Evolutionary conservation across 768 basidiomycete genomes (phyloP), one percentile per base, ranked within the genome.

Genomic region (Phlebiopsis gigantea): DNA sequence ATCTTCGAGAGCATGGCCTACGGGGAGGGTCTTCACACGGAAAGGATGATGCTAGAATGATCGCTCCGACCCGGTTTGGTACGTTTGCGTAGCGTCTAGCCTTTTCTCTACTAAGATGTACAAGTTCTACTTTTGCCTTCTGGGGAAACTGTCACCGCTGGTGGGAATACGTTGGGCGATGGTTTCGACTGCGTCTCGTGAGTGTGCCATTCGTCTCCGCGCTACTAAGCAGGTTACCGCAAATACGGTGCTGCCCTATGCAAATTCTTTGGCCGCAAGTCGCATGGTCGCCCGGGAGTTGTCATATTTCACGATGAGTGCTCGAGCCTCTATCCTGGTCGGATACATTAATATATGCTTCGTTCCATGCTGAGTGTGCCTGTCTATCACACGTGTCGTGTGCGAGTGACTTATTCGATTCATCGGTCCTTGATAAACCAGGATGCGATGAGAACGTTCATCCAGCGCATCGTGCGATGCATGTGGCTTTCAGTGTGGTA

Each of bases 1-100:
- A 90, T 93, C 50, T 96, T 96, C 68, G 94, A 98, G 77, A 93
- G 92, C 65, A 88, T 92, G 83, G 90, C 93, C 25, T 94, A 91
- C 69, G 85, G 83, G 60, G 90, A 94, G 71, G 93, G 93, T 41
- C 77, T 96, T 59, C 83, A 88, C 64, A 93, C 93, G 24, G 93
- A 92, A 63, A 82, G 80, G 69, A 83, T 90, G 82, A 77, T 88
- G 73, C 85, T 92, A 66, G 88, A 90, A 71, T 86, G 72, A 51
- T 9, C n/a, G 34, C 21, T 29, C 10, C 31, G 17, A 28, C 30
- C 48, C 34, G 61, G 64, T 62, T 64, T 63, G 65, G 67, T 68
- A 61, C 67, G 67, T 68, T 68, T 50, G 65, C 53, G 65, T 68
- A 65, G 65, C 62, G 62, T 68, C 60, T 52, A 46, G 41, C 49